Evolutionary conservation across 805 yeast species (phyloP), one percentile per base, ranked within the genome.

Genomic region (Lachancea mirantina): DNA sequence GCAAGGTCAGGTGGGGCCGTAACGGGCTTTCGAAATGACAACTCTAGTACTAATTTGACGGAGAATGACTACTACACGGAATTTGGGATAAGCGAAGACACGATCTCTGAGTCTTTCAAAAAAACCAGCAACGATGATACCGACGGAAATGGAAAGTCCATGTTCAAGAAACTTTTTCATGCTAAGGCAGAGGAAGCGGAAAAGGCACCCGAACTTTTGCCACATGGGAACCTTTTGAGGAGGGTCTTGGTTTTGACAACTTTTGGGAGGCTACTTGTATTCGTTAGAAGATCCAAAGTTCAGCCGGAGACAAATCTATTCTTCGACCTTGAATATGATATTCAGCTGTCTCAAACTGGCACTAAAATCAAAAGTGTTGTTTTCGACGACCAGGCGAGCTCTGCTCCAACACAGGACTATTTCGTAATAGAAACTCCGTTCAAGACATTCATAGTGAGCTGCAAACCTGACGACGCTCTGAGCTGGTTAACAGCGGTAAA

Each of bases 191-290:
- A 32, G 38, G 28, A 30, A 7, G 23, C 20, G 8, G 36, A 45
- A 5, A 19, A 27, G 6, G 14, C 26, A 40, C 43, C 11, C 37
- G 43, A 23, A 46, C 49, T 34, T 11, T 19, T 32, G 27, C 41
- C 40, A 26, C 34, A 32, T 6, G 71, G 65, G 5, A 66, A 60
- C 27, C 61, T 61, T 32, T 54, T 64, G 35, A 62, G 65, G 7
- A 68, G 83, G 41, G 67, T 78, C 1, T 45, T 78, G 38, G 42
- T 80, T 9, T 59, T 78, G 0, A 81, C 88, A 2, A 64, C 74
- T 1, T 68, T 68, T 48, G 89, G 87, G 1, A 62, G 88, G 29
- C 74, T 72, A 1, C 53, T 82, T 38, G 48, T 80, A 1, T 73
- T 81, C 39, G 50, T 45, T 1, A 56, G 60, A 43, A 56, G 68